These are phyloP conservation scores for Talaromyces marneffei DNA, from an alignment of 2,329 filamentous ascomycete species.

Conservation along the genomic window DNA sequence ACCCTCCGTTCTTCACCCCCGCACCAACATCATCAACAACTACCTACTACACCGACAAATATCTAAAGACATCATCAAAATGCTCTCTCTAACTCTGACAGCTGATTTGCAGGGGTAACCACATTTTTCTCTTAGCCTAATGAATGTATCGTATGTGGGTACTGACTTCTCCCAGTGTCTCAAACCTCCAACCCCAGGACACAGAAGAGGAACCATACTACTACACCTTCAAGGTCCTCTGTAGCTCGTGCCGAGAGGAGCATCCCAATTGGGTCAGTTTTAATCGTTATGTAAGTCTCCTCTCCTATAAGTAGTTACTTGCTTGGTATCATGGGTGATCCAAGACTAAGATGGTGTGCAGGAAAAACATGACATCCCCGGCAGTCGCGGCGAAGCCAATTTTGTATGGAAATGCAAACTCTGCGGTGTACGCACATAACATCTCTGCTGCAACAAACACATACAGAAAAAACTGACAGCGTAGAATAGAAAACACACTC, in stretches of 20 bases:
- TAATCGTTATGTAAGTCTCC: conserved; percentile 70
- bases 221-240: conserved; percentile 97
- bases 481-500: conserved; percentile 51
- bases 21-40: neutral
- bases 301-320: neutral
- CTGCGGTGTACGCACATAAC: conserved; percentile 80
- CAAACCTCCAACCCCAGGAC: conserved; percentile 79
- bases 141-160: neutral
- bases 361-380: conserved; percentile 87
- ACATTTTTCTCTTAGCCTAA: neutral
- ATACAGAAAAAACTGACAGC: no score
- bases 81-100: conserved; percentile 36
- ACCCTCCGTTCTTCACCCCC: neutral
- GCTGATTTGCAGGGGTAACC: conserved; percentile 35
- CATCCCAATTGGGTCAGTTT: conserved; percentile 83
- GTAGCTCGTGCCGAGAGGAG: conserved; percentile 89
- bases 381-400: conserved; percentile 91
- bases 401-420: conserved; percentile 99
- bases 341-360: conserved; percentile 33
- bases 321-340: neutral
- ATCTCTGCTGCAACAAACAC: neutral
- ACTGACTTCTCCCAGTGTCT: conserved; percentile 58
- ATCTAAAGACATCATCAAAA: conserved; percentile 13
- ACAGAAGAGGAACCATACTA: conserved; percentile 78
- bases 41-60: neutral